Evolutionary conservation across 208 protist species (phyloP), one percentile per base, ranked within the genome.

Genomic region (Leishmania lainsoni): DNA sequence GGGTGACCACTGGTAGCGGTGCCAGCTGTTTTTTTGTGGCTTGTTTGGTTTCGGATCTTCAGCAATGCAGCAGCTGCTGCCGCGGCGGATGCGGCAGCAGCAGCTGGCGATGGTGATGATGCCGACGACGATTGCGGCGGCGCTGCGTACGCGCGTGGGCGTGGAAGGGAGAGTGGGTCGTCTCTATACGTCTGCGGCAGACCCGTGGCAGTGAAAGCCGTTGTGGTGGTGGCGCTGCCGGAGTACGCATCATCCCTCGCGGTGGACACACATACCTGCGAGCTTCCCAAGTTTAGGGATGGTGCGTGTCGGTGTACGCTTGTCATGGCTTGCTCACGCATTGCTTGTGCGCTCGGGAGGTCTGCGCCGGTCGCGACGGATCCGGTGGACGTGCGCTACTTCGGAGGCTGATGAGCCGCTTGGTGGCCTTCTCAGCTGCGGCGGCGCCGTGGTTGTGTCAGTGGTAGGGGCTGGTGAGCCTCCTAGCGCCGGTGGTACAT

Each of bases 341-440:
- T 29, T 20, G 42, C 35, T 65, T 54, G 58, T 20, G 42, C 45
- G 35, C 35, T 8, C 45, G 14, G 16, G n/a, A 68, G 8, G 63
- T n/a, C 45, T 35, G 56, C 20, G 65, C 20, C 16, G 59, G 22
- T 56, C 20, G 63, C 5, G 61, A 58, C 14, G 32, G 22, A 10
- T 42, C 42, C 42, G 49, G 39, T 20, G 65, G 63, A 17, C 39
- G 76, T 20, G 78, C 73, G n/a, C 42, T 45, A 20, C 74, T 71
- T 9, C 82, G 82, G 22, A 86, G 82, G 58, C 35, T 79, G 39
- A 79, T 51, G 5, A 86, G 66, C 10, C 78, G 77, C 49, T 54
- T 68, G 17, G 76, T 77, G 10, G 75, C 75, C 20, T 74, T 71
- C 16, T 76, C 81, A 14, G 81, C 81, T 14, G 81, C 81, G 35